Conservation (phyloP, 2,329 filamentous ascomycete species). For the Ascochyta pisi region DNA sequence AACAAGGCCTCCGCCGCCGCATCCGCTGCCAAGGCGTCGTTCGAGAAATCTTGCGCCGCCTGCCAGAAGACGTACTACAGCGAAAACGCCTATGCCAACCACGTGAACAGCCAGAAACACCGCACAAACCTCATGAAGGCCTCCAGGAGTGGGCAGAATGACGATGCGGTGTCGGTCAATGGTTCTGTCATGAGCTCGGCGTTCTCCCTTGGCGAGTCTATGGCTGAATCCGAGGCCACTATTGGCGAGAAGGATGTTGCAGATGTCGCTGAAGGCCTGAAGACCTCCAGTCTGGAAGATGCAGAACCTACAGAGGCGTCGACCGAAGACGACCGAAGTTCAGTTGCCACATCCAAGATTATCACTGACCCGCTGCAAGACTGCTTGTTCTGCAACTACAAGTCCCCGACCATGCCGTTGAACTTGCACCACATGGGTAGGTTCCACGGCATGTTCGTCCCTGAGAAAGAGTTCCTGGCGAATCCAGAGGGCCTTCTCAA, state of each 20-base stretch:
- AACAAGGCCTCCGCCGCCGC: conserved; percentile 85
- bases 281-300: conserved; percentile 62
- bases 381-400: conserved; percentile 93
- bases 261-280: conserved; percentile 77
- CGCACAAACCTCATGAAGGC: conserved; percentile 67
- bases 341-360: conserved; percentile 37
- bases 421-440: conserved; percentile 91
- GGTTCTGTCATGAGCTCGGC: conserved; percentile 85
- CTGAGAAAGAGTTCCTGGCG: conserved; percentile 82
- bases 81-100: conserved; percentile 94
- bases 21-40: conserved; percentile 86
- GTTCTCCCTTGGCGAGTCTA: conserved; percentile 86
- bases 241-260: conserved; percentile 76
- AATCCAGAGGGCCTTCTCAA: conserved; percentile 81
- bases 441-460: conserved; percentile 94
- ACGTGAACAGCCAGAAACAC: conserved; percentile 90
- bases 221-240: conserved; percentile 59
- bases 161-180: conserved; percentile 69
- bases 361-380: conserved; percentile 53
- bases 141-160: conserved; percentile 48
- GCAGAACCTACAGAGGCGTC: conserved; percentile 39
- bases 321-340: conserved; percentile 52
- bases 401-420: conserved; percentile 75
- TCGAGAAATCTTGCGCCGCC: conserved; percentile 79
- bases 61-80: conserved; percentile 96